A percentile compares a stretch with the other conserved stretches of the same genome.
Conservation (phyloP, 176 grass and related monocot genomes). For the Triticum monococcum region DNA sequence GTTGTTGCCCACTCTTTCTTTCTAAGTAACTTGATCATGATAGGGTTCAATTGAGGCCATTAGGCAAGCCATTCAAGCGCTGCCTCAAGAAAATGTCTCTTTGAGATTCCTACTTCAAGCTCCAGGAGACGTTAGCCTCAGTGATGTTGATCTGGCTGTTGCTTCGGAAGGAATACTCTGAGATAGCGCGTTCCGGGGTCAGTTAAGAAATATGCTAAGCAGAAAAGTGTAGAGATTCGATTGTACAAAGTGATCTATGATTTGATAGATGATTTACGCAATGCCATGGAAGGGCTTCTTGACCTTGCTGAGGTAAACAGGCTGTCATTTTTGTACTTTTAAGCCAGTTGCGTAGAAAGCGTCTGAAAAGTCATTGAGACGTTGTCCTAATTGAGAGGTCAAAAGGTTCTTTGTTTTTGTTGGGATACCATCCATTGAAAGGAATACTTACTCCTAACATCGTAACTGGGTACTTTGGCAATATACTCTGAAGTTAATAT, state of each 20-base stretch:
- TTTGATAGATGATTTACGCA: constrained; percentile 88
- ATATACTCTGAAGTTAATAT: constrained; percentile 12
- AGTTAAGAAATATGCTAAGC: constrained; percentile 84
- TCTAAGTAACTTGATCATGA: constrained; percentile 28
- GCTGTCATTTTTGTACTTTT: neutral
- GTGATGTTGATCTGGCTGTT: constrained; percentile 89
- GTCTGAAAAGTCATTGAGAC: neutral
- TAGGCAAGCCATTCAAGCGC: constrained; percentile 72
- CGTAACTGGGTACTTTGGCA: neutral
- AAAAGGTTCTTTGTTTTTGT: neutral
- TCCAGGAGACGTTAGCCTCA: constrained; percentile 76
- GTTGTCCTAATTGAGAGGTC: neutral
- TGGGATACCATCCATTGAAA: neutral
- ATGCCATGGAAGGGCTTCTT: constrained; percentile 98
- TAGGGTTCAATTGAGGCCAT: constrained; percentile 96
- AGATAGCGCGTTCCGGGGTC: too few species aligned
- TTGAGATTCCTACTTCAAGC: constrained; percentile 94
- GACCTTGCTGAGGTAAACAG: constrained; percentile 83
- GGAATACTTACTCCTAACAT: constrained; percentile 4
- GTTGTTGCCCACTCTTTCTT: neutral
- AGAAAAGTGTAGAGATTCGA: constrained; percentile 90
- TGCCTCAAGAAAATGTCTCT: constrained; percentile 85
- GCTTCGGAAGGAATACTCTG: constrained; percentile 75
- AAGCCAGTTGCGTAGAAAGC: neutral
- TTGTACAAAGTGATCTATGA: constrained; percentile 93